Percentiles rank a stretch among this genome's conserved stretches.
Evolutionary conservation across 179 eudicot genomes (phyloP).

Genomic region (Silene coronaria): DNA sequence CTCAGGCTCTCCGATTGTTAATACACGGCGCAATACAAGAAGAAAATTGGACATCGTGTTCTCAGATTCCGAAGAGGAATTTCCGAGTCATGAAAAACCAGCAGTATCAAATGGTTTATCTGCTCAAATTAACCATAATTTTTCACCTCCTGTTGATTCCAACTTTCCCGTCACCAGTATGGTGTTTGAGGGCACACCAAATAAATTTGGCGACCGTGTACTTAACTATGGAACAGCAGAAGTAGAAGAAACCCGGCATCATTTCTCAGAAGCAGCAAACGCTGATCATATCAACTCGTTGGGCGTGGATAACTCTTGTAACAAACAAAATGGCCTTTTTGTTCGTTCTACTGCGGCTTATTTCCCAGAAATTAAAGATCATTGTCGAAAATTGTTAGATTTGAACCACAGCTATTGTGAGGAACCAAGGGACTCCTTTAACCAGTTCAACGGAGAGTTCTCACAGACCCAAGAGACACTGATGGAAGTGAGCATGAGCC

Average conservation of each 20-base stretch:
- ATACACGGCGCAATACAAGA: conserved; percentile 40
- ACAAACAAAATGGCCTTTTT: conserved; percentile 12
- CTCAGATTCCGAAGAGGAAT: conserved; percentile 71
- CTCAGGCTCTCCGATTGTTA: conserved; percentile 63
- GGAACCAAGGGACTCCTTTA: conserved; percentile 16
- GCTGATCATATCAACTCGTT: conserved; percentile 11
- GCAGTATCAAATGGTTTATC: conserved; percentile 19
- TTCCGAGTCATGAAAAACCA: conserved; percentile 27
- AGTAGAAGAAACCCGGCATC: conserved; percentile 6
- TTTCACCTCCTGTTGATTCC: conserved; percentile 27
- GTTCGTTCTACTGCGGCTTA: conserved; percentile 5
- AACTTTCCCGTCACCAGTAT: conserved; percentile 25
- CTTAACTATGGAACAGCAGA: conserved; percentile 13
- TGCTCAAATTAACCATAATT: conserved; percentile 20
- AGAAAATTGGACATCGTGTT: conserved; percentile 48
- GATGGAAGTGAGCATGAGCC: conserved; percentile 3
- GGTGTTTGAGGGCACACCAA: conserved; percentile 12
- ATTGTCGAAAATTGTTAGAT: conserved; percentile 15
- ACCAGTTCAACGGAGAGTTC: conserved; percentile 15
- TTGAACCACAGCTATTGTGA: conserved; percentile 14
- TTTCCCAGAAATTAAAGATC: conserved; percentile 17
- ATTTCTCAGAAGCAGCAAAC: conserved; percentile 14
- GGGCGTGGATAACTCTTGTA: conserved; percentile 15
- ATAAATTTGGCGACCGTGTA: neutral
- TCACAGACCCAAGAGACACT: conserved; percentile 1